Conservation (phyloP, 352 stramenopile genomes). For the Globisporangium yorkense region DNA sequence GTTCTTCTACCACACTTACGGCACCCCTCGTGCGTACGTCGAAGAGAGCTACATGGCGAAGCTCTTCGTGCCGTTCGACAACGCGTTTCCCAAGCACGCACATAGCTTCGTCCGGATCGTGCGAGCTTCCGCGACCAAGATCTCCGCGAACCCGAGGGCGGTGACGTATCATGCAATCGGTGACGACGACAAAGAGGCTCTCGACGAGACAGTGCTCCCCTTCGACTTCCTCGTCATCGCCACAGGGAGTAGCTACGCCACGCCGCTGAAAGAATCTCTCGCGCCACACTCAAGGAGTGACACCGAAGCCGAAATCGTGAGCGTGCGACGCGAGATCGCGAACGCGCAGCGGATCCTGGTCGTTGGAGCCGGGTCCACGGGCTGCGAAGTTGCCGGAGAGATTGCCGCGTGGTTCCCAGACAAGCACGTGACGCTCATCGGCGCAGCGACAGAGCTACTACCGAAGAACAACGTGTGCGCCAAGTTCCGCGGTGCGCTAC, state of each 20-base stretch:
- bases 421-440: constrained; percentile 45
- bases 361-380: constrained; percentile 39
- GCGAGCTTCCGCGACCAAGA: background rate
- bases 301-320: constrained; percentile 19
- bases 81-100: constrained; percentile 28
- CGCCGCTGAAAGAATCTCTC: constrained; percentile 40
- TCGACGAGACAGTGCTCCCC: constrained; percentile 11
- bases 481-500: constrained; percentile 29
- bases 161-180: constrained; percentile 7
- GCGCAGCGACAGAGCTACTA: constrained; percentile 17
- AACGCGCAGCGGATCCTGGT: constrained; percentile 33
- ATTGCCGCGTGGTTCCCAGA: constrained; percentile 30
- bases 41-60: constrained; percentile 39
- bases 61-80: constrained; percentile 63
- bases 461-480: constrained; percentile 21
- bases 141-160: background rate
- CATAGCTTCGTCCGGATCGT: constrained; percentile 6
- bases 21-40: constrained; percentile 44
- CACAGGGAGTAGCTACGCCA: constrained; percentile 46
- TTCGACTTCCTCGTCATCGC: constrained; percentile 59
- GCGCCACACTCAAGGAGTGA: constrained; percentile 11
- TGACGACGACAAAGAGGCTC: background rate
- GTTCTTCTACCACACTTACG: constrained; percentile 42
- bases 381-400: constrained; percentile 43
- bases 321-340: constrained; percentile 23